Evolutionary conservation across 768 basidiomycete genomes (phyloP), one percentile per base, ranked within the genome.

Genomic region (Pleurotus salmoneostramineus): DNA sequence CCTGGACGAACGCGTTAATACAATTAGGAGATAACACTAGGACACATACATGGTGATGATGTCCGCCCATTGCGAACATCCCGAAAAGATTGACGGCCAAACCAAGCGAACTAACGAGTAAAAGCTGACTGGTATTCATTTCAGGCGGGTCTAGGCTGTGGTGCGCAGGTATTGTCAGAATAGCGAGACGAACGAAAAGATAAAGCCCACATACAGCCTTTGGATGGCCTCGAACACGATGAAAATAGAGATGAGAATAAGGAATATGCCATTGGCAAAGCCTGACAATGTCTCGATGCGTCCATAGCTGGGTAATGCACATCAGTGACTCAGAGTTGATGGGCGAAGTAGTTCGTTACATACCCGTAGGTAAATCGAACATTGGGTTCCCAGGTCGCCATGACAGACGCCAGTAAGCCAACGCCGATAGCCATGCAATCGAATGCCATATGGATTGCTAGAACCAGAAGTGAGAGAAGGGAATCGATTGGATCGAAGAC

Each of bases 401-500:
- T 98, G 4, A 99, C 91, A 6, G 93, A 95, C 4, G 97, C 97
- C 57, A 97, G 85, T 2, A 99, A 80, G 2, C 97, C 97, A 54
- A 99, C 92, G 0, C 86, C 94, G 52, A 99, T 93, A 0, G 96
- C 96, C 83, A 98, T 86, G 67, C 97, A 98, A 73, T 99, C 97
- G 64, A 99, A 99, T 8, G 94, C 93, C 97, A 98, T 99, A 68
- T 99, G 97, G 37, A 99, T 98, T 17, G 97, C 96, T 98, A 62
- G 32, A 49, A 55, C 44, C 60, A 48, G 57, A 50, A n/a, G 33
- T 34, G 50, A 58, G 6, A 31, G 15, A 21, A 31, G 68, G n/a
- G 8, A 40, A n/a, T 8, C 37, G 3, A 40, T 40, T 10, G 10
- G 37, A n/a, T 40, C 37, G 37, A n/a, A 40, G 37, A 40, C n/a